phyloP scores from a whole-genome alignment of 2,329 filamentous ascomycete genomes.

The Ophiosphaerella herpotricha region DNA sequence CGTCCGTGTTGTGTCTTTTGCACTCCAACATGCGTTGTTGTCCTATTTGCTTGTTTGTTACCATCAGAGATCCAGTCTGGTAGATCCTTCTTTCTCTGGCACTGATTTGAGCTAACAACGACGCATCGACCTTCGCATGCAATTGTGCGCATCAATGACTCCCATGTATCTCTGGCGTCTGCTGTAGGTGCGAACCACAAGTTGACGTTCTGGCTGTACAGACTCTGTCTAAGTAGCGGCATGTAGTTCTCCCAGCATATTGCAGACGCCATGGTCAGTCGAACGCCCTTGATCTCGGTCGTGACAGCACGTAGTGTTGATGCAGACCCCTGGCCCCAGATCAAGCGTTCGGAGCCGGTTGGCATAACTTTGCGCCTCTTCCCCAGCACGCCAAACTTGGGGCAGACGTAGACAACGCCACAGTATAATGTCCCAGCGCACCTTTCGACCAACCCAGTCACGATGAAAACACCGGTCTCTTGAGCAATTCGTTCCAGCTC shows the following conservation, averaged over 20 bases:
- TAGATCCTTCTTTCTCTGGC: constrained; percentile 63
- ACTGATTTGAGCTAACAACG: constrained; percentile 86
- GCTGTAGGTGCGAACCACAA: constrained; percentile 90
- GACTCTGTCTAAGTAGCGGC: constrained; percentile 79
- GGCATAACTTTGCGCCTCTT: constrained; percentile 95
- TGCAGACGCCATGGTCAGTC: constrained; percentile 79
- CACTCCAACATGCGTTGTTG: neutral
- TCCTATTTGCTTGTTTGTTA: constrained; percentile 5
- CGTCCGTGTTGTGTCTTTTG: constrained; percentile 2
- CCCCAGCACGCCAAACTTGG: constrained; percentile 71
- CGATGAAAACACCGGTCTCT: constrained; percentile 80
- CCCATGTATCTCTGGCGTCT: constrained; percentile 82
- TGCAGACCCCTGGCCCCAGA: constrained; percentile 87
- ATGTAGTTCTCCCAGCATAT: constrained; percentile 99
- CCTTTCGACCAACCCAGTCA: constrained; percentile 78
- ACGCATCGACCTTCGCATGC: constrained; percentile 83
- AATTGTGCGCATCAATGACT: constrained; percentile 78
- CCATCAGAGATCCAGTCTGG: constrained; percentile 59
- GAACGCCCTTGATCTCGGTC: constrained; percentile 77
- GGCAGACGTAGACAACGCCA: constrained; percentile 79
- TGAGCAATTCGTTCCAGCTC: constrained; percentile 74
- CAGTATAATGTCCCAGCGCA: constrained; percentile 85
- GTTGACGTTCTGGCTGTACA: constrained; percentile 91
- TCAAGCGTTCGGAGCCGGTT: constrained; percentile 79
- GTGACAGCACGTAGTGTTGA: constrained; percentile 78